These are phyloP conservation scores for Thelonectria rubi DNA, from an alignment of 2,329 filamentous ascomycete species.

Conservation along the genomic window DNA sequence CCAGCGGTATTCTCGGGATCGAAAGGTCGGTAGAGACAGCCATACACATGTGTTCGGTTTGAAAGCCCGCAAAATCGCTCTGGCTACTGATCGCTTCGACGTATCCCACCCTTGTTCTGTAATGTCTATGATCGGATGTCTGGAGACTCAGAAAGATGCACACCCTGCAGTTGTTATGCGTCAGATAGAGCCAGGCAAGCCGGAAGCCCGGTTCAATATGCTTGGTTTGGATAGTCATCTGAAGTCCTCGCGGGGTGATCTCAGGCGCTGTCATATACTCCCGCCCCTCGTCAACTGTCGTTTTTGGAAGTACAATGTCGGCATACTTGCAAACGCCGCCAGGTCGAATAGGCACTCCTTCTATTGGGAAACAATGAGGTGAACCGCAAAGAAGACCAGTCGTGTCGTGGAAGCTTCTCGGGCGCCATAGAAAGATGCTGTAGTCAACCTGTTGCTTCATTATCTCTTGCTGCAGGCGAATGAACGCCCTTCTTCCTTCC, in stretches of 20 bases:
- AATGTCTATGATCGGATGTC: conserved; percentile 7
- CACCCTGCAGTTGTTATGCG: conserved; percentile 2
- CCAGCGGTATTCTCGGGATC: conserved; percentile 1
- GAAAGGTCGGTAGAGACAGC: conserved; percentile 17
- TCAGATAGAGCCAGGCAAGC: conserved; percentile 15
- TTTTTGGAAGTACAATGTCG: conserved; percentile 1
- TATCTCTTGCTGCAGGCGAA: conserved; percentile 20
- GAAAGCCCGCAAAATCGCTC: not conserved
- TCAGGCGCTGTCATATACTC: conserved; percentile 5
- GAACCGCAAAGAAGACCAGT: conserved; percentile 22
- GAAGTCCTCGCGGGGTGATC: conserved; percentile 12
- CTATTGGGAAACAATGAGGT: conserved; percentile 14
- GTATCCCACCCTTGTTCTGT: conserved; percentile 6
- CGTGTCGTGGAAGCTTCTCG: conserved; percentile 4
- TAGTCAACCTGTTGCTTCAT: conserved; percentile 22
- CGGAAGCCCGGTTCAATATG: not conserved
- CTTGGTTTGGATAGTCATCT: conserved; percentile 15
- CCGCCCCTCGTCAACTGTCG: not conserved
- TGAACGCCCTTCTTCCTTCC: conserved; percentile 16
- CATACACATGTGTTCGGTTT: conserved; percentile 11
- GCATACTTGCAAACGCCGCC: conserved; percentile 13
- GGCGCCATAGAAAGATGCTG: conserved; percentile 24
- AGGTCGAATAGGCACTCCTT: conserved; percentile 12
- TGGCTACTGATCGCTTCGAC: conserved; percentile 7
- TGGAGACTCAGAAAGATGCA: conserved; percentile 8